Base-by-base conservation (phyloP, 768 basidiomycete genomes). In the Trametes punicea region DNA sequence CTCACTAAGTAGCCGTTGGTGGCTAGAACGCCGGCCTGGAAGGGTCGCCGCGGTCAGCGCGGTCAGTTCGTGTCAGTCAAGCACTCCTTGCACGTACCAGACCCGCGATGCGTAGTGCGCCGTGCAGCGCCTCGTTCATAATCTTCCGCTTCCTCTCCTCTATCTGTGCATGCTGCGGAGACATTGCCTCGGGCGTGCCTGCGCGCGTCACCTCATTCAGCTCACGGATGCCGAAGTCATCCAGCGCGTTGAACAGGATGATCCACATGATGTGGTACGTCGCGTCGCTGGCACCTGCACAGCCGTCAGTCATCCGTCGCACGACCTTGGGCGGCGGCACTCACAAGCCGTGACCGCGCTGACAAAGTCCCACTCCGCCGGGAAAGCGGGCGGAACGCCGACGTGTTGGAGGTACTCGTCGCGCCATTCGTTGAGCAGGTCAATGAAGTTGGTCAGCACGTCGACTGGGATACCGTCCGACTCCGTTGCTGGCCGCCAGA, bases 211-310 rank as follows among this genome's bases (percentile, higher is more conserved):
- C 67, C 44, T 79, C 74, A 67, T 87, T 87, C 57, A 83, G 70
- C 64, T 94, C 92, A 58, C 82, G 83, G 55, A 96, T 77, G 10
- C 92, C 92, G 65, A 81, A 93, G 55, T 95, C 92, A 55, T 91
- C 87, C 60, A 96, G 71, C 1, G 93, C 92, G 59, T 79, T 84
- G 70, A 89, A 88, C 4, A 93, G 71, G 38, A 85, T 82, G 57
- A 94, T 84, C 92, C 91, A 96, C 83, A 95, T 87, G 63, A 88
- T 82, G 72, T 97, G 93, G 68, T 90, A 95, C 26, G 88, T 91
- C 26, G 90, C 89, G 67, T 94, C 90, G 65, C 88, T 90, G 18
- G 88, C 87, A 62, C 88, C 88, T 74, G 75, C 75, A 52, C 77
- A 39, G 76, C 34, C 77, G 78, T 82, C 55, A 53, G 57, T 21